phyloP scores from a whole-genome alignment of 1,139 yeast genomes.

The Taphrina populina region DNA sequence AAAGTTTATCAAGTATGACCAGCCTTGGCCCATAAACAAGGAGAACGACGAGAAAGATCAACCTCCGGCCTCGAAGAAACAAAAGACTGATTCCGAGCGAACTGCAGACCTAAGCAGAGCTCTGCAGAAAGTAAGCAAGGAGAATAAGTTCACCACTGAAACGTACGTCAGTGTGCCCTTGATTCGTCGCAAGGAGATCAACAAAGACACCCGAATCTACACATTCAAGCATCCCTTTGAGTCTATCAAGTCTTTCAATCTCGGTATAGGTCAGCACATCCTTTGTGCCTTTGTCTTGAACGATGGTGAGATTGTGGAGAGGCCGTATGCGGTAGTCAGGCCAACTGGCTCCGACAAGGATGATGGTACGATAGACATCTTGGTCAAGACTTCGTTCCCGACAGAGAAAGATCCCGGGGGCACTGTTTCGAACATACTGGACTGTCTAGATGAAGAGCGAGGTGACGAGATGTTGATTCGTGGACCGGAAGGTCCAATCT shows the following conservation, averaged over 20 bases:
- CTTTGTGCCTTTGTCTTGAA: conserved; percentile 19
- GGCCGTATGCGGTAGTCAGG: conserved; percentile 26
- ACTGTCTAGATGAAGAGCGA: conserved; percentile 18
- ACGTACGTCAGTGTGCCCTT: conserved; percentile 15
- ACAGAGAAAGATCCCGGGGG: conserved; percentile 31
- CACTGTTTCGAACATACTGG: conserved; percentile 15
- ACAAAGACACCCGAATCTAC: conserved; percentile 14
- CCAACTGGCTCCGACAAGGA: conserved; percentile 27
- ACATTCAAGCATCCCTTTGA: conserved; percentile 23
- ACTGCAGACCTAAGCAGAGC: neutral
- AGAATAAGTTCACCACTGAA: conserved; percentile 10
- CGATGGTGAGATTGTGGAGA: conserved; percentile 22
- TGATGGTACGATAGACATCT: conserved; percentile 20
- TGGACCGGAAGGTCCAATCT: conserved; percentile 25
- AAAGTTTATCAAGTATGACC: conserved; percentile 14
- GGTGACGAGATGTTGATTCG: conserved; percentile 26
- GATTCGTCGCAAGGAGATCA: conserved; percentile 12
- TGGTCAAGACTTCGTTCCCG: conserved; percentile 25
- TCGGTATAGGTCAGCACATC: conserved; percentile 23
- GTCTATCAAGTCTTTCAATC: conserved; percentile 6
- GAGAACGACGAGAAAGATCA: conserved; percentile 12
- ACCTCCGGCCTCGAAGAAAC: neutral
- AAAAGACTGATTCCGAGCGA: neutral
- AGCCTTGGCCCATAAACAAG: conserved; percentile 22
- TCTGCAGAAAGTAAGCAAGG: neutral